Evolutionary conservation across 495 filamentous ascomycete genomes (phyloP), one percentile per base, ranked within the genome.

Genomic region (Mycothermus thermophilus): DNA sequence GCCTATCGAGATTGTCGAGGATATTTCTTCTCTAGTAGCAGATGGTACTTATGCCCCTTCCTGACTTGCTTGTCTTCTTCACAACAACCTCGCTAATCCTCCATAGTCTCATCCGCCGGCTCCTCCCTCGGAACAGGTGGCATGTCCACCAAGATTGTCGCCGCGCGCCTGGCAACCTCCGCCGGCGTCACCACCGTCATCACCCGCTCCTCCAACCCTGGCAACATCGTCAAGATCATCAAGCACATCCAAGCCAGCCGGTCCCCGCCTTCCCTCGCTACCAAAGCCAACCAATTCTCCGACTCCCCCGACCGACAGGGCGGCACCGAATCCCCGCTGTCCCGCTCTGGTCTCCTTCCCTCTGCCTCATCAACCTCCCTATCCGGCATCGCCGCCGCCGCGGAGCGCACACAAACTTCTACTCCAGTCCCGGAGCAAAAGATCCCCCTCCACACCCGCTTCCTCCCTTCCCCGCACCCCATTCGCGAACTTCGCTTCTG

Each of bases 101-200:
- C 10, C 16, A n/a, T 28, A 76, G 85, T 93, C 10, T 93, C 85
- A 11, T 79, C 79, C 15, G 80, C 86, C 23, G 90, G 90, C 8
- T 93, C 85, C 4, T 67, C 76, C 10, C 60, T 97, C 9, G 90
- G 90, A 21, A 97, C 92, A n/a, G 90, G 90, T 9, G 90, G 90
- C 25, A 97, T 97, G 90, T 76, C 79, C 32, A 97, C 90, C 31
- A 97, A 97, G 58, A 93, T 97, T 44, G 83, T 93, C 12, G 90
- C 90, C 21, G 90, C 90, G 23, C 77, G 83, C 30, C 77, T 96
- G 16, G 90, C 87, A 31, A 95, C 84, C 23, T 90, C 85, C 34
- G 90, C 85, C 23, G 90, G 90, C 24, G 92, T 96, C 22, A 97
- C 85, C 2, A 94, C 88, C 1, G 69, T 97, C 42, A 96, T 97